Evolutionary conservation across 78 protist species (phyloP).

Genomic region (Dictyostelium firmibasis): DNA sequence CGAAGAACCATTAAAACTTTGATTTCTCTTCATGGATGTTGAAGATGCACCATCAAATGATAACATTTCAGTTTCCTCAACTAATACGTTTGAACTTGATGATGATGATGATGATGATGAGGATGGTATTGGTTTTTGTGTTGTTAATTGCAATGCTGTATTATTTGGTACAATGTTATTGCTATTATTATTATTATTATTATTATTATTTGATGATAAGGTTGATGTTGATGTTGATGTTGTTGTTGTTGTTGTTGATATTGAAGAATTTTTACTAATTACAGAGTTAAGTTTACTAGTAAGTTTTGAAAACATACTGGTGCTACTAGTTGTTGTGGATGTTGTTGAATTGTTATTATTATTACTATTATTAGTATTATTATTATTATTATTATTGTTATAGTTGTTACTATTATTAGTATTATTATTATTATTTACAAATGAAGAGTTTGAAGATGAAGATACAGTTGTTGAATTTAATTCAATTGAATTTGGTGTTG

Average conservation of each 20-base stretch:
- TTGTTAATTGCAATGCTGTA: background rate
- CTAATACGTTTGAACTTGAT: background rate
- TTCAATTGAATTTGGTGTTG: background rate
- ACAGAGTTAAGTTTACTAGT: background rate
- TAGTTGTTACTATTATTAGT: background rate
- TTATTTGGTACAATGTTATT: background rate
- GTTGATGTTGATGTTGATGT: background rate
- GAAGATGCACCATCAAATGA: slow-evolving; percentile 14
- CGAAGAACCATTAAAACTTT: background rate
- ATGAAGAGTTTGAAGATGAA: background rate
- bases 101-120: no score
- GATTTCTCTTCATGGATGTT: background rate
- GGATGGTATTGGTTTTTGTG: background rate
- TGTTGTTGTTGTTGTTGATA: background rate
- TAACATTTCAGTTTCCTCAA: slow-evolving; percentile 18
- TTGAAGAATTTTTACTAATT: background rate
- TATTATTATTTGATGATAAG: background rate
- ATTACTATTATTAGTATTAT: no score
- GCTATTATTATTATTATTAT: background rate
- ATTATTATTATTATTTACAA: background rate
- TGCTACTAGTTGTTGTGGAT: background rate
- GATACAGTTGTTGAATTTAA: background rate
- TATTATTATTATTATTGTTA: background rate
- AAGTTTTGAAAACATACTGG: slow-evolving; percentile 5
- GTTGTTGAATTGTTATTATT: background rate